Evolutionary conservation across 768 basidiomycete genomes (phyloP), one percentile per base, ranked within the genome.

Genomic region (Sistotremastrum niveocremeum): DNA sequence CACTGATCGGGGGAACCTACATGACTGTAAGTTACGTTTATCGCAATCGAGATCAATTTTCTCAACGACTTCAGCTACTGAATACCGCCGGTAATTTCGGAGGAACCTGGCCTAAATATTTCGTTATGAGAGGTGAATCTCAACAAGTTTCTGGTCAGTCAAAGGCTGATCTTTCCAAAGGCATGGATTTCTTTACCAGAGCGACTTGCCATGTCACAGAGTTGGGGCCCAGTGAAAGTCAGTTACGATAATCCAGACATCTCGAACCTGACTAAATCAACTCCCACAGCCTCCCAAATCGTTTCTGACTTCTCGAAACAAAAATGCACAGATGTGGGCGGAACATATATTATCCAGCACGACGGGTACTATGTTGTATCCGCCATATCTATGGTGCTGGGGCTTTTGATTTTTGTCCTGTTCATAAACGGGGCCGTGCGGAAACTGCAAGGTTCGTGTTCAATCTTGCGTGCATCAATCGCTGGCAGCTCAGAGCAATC

Each of bases 81-180:
- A 97, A 97, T 61, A 99, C 95, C 11, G 89, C 95, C 55, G 77
- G 83, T 10, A 99, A 99, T 60, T 75, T 99, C 54, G 95, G 95
- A 37, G 95, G 95, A 28, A 99, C 95, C 3, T 98, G 95, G 94
- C 95, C 95, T 5, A 81, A 84, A 54, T 95, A 79, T 66, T 93
- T 97, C 56, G 81, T 99, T 37, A 71, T 99, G n/a, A 89, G 89
- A 68, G 90, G 86, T 74, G 48, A 30, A 54, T 45, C 6, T 34
- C 41, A 28, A 51, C 12, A 6, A 28, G 1, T 32, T 46, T 30
- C 32, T 33, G 40, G 5, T 38, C 20, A 20, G 20, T 20, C 20
- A 20, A 20, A 43, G 34, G 29, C 52, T 58, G 48, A 55, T 50
- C 33, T 37, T 1, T 47, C 38, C 34, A 5, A 49, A 84, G 85